Evolutionary conservation across 2,329 filamentous ascomycete species (phyloP).

Genomic region (Alternaria ventricosa): DNA sequence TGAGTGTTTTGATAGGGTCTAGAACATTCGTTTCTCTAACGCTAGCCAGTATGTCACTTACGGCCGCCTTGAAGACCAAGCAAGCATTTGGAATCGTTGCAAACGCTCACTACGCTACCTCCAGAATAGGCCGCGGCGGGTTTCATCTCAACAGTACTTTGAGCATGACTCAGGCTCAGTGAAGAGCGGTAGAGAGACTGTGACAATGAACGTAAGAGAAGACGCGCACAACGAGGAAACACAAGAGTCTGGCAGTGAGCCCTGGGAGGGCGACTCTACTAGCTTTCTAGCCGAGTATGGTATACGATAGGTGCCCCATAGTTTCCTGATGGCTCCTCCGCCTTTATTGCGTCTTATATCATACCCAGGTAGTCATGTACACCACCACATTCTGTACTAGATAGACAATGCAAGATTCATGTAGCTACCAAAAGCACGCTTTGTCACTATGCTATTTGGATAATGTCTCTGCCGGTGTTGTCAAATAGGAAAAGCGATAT

Average conservation of each 20-base stretch:
- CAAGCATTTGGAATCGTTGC: neutral
- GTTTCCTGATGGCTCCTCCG: neutral
- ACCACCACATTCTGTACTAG: neutral
- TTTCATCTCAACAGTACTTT: neutral
- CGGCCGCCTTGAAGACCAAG: slow-evolving; percentile 1
- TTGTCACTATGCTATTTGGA: neutral
- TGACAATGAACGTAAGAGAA: neutral
- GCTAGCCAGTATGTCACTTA: neutral
- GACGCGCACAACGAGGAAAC: neutral
- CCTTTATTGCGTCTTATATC: neutral
- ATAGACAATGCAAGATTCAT: neutral
- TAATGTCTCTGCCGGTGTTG: neutral
- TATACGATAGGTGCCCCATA: neutral
- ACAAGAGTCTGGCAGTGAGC: neutral
- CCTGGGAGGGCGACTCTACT: neutral
- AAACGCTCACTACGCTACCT: neutral
- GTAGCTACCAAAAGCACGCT: neutral
- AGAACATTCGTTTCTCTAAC: neutral
- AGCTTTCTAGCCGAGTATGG: neutral
- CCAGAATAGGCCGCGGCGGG: neutral
- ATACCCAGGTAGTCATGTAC: neutral
- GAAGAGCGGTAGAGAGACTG: slow-evolving; percentile 5
- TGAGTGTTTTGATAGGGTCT: neutral
- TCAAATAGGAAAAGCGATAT: neutral
- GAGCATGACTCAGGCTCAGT: neutral